Evolutionary conservation across 768 basidiomycete species (phyloP).

Genomic region (Tylopilus sp.): DNA sequence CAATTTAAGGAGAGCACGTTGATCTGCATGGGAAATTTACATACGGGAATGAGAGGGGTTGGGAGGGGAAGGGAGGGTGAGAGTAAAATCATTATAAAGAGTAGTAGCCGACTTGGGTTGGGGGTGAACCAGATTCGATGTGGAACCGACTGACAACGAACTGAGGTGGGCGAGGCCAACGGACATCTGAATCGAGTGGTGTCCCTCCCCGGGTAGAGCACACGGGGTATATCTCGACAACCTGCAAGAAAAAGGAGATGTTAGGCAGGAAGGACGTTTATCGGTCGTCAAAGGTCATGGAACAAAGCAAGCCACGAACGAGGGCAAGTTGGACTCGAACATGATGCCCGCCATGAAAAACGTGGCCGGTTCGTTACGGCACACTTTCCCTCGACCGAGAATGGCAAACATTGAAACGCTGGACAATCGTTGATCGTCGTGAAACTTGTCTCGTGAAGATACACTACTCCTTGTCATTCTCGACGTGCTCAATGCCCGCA

Average conservation of each 20-base stretch:
- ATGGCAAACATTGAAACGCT: background rate
- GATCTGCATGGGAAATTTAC: conserved; percentile 14
- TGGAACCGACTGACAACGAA: conserved; percentile 16
- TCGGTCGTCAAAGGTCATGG: conserved; percentile 30
- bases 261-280: conserved; percentile 19
- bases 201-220: conserved; percentile 12
- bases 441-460: background rate
- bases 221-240: conserved; percentile 9
- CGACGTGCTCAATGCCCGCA: conserved; percentile 24
- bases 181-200: conserved; percentile 20
- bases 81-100: conserved; percentile 22
- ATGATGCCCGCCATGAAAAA: conserved; percentile 19
- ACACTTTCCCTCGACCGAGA: conserved; percentile 18
- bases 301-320: conserved; percentile 28
- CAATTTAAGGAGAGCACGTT: conserved; percentile 30
- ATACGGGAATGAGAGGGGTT: conserved; percentile 16
- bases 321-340: conserved; percentile 23
- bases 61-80: background rate
- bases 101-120: conserved; percentile 12
- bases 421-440: background rate
- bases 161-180: conserved; percentile 16
- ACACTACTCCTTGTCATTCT: background rate
- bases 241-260: conserved; percentile 5
- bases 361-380: conserved; percentile 31
- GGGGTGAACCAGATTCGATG: conserved; percentile 11